These are phyloP conservation scores for Chlamydomonas applanata DNA, from an alignment of 139 green algal genomes.

Conservation along the genomic window DNA sequence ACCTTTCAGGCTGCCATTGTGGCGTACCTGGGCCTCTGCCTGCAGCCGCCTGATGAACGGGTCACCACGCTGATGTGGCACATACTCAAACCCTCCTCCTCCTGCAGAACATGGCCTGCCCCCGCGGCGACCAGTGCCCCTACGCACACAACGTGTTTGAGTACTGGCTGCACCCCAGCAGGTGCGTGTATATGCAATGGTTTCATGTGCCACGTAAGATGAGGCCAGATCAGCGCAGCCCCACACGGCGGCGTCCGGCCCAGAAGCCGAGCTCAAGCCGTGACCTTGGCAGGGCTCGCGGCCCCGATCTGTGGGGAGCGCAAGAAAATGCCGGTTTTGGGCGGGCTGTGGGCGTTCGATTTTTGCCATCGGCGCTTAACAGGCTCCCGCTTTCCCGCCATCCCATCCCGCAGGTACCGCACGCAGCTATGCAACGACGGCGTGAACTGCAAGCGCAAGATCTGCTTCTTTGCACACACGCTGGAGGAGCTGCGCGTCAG, in stretches of 20 bases:
- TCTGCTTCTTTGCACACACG: conserved; percentile 90
- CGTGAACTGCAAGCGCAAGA: conserved; percentile 60
- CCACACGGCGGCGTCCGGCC: no score
- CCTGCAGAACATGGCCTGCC: conserved; percentile 60
- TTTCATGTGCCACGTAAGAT: no score
- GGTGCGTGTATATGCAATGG: conserved; percentile 19
- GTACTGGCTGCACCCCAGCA: conserved; percentile 88
- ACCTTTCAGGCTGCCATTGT: neutral
- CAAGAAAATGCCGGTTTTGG: neutral
- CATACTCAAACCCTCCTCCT: neutral
- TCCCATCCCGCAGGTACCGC: conserved; percentile 58
- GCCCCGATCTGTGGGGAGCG: no score
- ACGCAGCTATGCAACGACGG: conserved; percentile 92
- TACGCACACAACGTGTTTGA: conserved; percentile 92
- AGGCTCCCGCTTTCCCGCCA: neutral
- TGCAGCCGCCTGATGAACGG: neutral
- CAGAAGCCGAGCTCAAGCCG: no score
- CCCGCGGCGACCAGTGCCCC: conserved; percentile 71
- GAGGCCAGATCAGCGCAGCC: neutral
- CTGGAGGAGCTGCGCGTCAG: conserved; percentile 66
- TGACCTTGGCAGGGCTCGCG: no score
- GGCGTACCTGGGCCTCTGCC: neutral
- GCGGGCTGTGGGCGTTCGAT: neutral
- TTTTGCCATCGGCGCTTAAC: neutral
- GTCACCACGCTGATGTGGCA: neutral